Percentiles rank a stretch among this genome's conserved stretches.
These are phyloP conservation scores for Myochromella boudieri DNA, from an alignment of 768 basidiomycete species.

Conservation along the genomic window DNA sequence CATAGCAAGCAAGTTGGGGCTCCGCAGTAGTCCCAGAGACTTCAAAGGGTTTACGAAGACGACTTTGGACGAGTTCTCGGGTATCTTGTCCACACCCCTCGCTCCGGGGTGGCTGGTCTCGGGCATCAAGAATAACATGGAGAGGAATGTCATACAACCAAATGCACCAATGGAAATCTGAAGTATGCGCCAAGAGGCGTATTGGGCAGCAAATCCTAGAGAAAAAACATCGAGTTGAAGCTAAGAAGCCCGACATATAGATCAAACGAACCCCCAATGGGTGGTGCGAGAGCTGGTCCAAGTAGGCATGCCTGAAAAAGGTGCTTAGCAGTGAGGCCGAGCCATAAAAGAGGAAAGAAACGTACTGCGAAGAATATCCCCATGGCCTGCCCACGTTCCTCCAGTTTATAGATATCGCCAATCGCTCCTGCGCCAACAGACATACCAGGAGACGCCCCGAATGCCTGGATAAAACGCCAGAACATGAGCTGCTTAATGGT, in stretches of 20 bases:
- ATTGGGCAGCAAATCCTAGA: constrained; percentile 50
- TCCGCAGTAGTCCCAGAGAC: constrained; percentile 50
- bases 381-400: constrained; percentile 48
- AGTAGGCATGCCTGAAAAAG: constrained; percentile 46
- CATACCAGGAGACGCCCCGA: constrained; percentile 56
- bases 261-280: constrained; percentile 47
- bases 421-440: constrained; percentile 55
- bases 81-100: constrained; percentile 50
- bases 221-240: not conserved
- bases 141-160: constrained; percentile 37
- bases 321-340: not conserved
- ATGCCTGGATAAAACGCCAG: constrained; percentile 61
- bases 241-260: not conserved
- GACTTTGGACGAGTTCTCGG: constrained; percentile 22
- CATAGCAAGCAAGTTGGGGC: constrained; percentile 56
- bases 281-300: constrained; percentile 62
- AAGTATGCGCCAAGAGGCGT: constrained; percentile 66
- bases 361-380: constrained; percentile 36
- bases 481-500: constrained; percentile 47
- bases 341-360: not conserved
- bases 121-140: constrained; percentile 50
- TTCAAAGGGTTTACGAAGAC: constrained; percentile 61
- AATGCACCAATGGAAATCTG: constrained; percentile 45
- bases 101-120: constrained; percentile 67
- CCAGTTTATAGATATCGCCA: constrained; percentile 58